Evolutionary conservation across 2,329 filamentous ascomycete species (phyloP).

Genomic region (Monosporascus ibericus): DNA sequence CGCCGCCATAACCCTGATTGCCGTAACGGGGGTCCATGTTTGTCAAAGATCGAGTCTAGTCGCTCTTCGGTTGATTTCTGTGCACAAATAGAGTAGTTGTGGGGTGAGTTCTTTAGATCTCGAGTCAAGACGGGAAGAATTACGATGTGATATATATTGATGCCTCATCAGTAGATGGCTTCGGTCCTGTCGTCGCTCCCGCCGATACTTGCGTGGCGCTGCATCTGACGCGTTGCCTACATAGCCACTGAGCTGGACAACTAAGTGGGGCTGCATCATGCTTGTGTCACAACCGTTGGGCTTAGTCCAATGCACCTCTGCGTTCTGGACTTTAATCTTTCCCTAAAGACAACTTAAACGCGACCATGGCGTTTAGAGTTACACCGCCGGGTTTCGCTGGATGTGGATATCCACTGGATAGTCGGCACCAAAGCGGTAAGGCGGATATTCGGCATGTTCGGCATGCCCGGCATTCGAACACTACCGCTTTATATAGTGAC

Average conservation of each 20-base stretch:
- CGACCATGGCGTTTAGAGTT: background rate
- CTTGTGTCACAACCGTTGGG: background rate
- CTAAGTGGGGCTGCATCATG: too few relatives aligned
- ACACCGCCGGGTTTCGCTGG: background rate
- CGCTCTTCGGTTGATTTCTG: background rate
- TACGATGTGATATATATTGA: too few relatives aligned
- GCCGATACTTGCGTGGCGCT: too few relatives aligned
- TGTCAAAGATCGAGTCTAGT: background rate
- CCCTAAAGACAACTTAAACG: background rate
- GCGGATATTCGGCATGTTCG: constrained; percentile 3
- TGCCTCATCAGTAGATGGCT: too few relatives aligned
- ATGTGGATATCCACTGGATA: constrained; percentile 5
- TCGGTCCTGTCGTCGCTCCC: too few relatives aligned
- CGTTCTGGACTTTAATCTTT: too few relatives aligned
- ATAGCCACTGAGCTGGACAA: too few relatives aligned
- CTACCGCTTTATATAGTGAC: background rate
- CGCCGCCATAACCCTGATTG: constrained; percentile 7
- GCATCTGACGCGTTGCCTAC: too few relatives aligned
- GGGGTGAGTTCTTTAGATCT: too few relatives aligned
- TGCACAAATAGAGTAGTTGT: background rate
- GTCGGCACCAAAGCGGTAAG: background rate
- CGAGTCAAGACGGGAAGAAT: too few relatives aligned
- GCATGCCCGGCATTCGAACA: constrained; percentile 2
- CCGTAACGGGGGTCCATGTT: constrained; percentile 9
- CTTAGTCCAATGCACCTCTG: constrained; percentile 3